phyloP scores from a whole-genome alignment of 2,329 filamentous ascomycete genomes.

The Akanthomyces lecanii region DNA sequence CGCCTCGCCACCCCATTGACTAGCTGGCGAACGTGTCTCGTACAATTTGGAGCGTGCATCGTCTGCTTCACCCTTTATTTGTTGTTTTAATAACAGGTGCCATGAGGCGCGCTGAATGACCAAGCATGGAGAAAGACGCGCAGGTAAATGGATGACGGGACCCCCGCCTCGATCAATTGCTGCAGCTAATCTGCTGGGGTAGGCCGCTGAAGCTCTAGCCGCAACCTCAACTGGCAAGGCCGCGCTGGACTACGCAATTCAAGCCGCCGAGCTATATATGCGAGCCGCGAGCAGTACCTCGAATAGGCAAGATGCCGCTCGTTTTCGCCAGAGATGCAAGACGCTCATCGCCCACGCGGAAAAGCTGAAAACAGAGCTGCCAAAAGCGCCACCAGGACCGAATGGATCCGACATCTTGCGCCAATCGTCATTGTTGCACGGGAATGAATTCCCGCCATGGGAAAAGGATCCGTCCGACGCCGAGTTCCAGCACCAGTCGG shows the following conservation, averaged over 20 bases:
- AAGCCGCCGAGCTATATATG: slow-evolving; percentile 78
- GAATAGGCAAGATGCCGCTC: slow-evolving; percentile 58
- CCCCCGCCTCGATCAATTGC: neutral
- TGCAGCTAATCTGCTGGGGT: neutral
- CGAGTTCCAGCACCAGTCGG: slow-evolving; percentile 55
- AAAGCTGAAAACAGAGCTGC: slow-evolving; percentile 56
- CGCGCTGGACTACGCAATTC: slow-evolving; percentile 71
- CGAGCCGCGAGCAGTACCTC: slow-evolving; percentile 61
- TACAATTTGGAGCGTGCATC: neutral
- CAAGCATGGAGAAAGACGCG: slow-evolving; percentile 36
- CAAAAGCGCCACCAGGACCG: neutral
- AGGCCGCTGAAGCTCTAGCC: slow-evolving; percentile 38
- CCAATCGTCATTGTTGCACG: slow-evolving; percentile 75
- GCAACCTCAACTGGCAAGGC: slow-evolving; percentile 39
- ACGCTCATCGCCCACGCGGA: slow-evolving; percentile 70
- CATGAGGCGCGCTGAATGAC: slow-evolving; percentile 7
- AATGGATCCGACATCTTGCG: slow-evolving; percentile 52
- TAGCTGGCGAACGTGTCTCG: neutral
- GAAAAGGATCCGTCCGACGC: slow-evolving; percentile 52
- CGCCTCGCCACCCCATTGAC: neutral
- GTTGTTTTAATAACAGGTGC: slow-evolving; percentile 1
- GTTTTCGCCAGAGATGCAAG: slow-evolving; percentile 65
- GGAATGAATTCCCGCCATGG: slow-evolving; percentile 83
- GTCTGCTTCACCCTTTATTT: neutral
- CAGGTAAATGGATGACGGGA: slow-evolving; percentile 26